phyloP scores from a whole-genome alignment of 306 rosid species.

The Alnus rubra region DNA sequence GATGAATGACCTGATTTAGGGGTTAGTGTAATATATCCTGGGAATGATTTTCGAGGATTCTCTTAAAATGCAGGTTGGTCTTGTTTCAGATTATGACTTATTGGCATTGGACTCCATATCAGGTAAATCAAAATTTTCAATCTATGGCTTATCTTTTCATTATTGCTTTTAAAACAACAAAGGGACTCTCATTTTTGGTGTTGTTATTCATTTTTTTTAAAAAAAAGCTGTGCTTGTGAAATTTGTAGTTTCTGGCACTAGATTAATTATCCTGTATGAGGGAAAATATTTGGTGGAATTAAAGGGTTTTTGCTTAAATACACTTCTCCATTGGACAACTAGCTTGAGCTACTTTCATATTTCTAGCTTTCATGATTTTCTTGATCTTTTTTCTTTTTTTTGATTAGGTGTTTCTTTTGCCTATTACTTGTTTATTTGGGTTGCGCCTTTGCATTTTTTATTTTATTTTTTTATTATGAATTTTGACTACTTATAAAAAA shows the following conservation, averaged over 20 bases:
- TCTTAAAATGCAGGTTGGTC: slow-evolving; percentile 72
- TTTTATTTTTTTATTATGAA: too few species aligned
- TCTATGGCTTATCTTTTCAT: background rate
- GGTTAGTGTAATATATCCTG: slow-evolving; percentile 4
- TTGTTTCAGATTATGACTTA: slow-evolving; percentile 90
- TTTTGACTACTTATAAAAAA: too few species aligned
- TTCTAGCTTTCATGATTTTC: too few species aligned
- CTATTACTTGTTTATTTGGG: too few species aligned
- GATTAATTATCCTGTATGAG: background rate
- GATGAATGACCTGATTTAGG: background rate
- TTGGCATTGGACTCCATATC: slow-evolving; percentile 88
- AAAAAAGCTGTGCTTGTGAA: background rate
- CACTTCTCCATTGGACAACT: too few species aligned
- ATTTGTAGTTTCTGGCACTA: background rate
- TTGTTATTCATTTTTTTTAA: background rate
- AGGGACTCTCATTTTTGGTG: too few species aligned
- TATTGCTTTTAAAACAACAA: background rate
- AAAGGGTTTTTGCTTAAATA: too few species aligned
- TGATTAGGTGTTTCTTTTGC: too few species aligned
- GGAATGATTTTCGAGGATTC: slow-evolving; percentile 31
- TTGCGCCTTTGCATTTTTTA: too few species aligned
- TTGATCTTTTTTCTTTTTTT: too few species aligned
- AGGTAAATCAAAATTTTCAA: slow-evolving; percentile 40
- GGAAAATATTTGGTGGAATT: too few species aligned
- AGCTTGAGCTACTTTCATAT: too few species aligned